Evolutionary conservation across 208 protist species (phyloP).

Genomic region (Leishmania amazonensis): DNA sequence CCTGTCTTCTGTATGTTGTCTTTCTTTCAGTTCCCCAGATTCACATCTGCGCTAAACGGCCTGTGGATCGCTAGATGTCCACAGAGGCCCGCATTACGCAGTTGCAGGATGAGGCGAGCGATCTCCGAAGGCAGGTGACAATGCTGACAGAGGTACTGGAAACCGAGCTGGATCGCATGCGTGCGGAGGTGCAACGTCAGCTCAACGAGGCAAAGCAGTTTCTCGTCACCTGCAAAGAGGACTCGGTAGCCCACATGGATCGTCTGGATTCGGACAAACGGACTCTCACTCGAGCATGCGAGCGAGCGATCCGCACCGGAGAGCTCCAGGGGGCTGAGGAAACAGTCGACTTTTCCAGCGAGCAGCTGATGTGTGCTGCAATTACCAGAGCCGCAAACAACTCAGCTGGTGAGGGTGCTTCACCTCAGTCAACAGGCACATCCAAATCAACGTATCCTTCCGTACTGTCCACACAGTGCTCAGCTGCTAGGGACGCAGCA

Average conservation of each 20-base stretch:
- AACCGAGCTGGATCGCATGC: conserved; percentile 14
- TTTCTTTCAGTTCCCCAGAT: background rate
- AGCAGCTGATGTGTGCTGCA: background rate
- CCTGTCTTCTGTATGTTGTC: no score
- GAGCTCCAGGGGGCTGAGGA: background rate
- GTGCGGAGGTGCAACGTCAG: conserved; percentile 5
- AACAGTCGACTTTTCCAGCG: background rate
- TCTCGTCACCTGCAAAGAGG: conserved; percentile 4
- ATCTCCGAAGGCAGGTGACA: conserved; percentile 13
- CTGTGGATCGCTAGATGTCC: conserved; percentile 8
- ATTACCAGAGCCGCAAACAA: background rate
- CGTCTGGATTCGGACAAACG: conserved; percentile 7
- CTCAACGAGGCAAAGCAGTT: conserved; percentile 15
- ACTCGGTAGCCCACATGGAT: conserved; percentile 5
- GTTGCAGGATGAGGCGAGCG: conserved; percentile 14
- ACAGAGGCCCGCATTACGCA: conserved; percentile 16
- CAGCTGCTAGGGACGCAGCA: background rate
- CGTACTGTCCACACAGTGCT: background rate
- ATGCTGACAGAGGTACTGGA: conserved; percentile 12
- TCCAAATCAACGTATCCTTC: background rate
- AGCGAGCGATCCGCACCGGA: conserved; percentile 8
- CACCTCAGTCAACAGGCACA: background rate
- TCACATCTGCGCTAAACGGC: background rate
- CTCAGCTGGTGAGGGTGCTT: background rate
- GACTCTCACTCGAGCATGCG: conserved; percentile 2